Evolutionary conservation across 169 alveolate genomes (phyloP).

Genomic region (Eimeria sp.): DNA sequence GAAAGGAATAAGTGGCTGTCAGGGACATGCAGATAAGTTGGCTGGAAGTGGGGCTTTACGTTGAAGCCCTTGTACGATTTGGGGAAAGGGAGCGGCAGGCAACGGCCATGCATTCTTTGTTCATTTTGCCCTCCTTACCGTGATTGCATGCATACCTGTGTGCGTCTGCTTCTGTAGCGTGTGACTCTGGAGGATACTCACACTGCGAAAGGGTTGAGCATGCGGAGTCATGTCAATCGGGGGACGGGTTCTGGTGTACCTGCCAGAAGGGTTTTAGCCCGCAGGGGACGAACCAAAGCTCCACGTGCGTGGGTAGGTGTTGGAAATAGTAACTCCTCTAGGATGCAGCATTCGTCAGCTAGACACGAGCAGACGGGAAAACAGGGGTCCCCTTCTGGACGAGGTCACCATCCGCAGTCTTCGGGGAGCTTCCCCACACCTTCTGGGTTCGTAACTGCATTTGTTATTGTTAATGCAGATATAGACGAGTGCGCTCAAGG

Average conservation of each 20-base stretch:
- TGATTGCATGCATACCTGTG: not conserved
- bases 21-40: not conserved
- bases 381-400: not conserved
- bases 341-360: not conserved
- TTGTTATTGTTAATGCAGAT: not conserved
- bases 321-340: not conserved
- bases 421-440: not conserved
- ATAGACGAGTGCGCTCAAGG: conserved; percentile 64
- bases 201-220: conserved; percentile 38
- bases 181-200: conserved; percentile 16
- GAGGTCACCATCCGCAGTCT: not conserved
- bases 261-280: conserved; percentile 62
- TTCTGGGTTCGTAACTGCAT: not conserved
- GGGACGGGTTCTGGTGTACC: conserved; percentile 52
- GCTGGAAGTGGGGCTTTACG: not conserved
- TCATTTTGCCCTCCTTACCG: not conserved
- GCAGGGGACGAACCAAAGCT: conserved; percentile 11
- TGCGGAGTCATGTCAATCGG: conserved; percentile 40
- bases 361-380: too few relatives aligned
- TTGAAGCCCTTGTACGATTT: not conserved
- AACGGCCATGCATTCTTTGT: not conserved
- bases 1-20: not conserved
- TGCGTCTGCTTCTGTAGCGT: conserved; percentile 36
- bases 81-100: not conserved
- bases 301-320: conserved; percentile 40